phyloP scores from a whole-genome alignment of 495 filamentous ascomycete species.

The Penicillium coffeae region DNA sequence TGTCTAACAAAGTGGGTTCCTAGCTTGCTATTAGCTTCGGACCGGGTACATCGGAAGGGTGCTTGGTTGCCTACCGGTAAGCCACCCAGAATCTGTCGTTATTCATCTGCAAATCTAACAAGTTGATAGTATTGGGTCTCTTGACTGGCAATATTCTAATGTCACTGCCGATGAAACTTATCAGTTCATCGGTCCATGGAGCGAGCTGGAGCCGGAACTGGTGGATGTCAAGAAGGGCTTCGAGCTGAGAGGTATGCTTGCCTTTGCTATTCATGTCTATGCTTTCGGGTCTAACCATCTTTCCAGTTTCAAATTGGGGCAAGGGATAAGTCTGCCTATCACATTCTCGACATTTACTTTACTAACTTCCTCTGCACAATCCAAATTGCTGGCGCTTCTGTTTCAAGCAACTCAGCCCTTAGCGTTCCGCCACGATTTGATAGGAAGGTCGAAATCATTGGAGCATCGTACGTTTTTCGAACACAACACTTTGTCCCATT shows the following conservation, averaged over 20 bases:
- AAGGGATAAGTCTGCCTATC: conserved; percentile 44
- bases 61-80: conserved; percentile 55
- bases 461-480: conserved; percentile 54
- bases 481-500: too few species aligned
- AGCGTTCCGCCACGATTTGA: conserved; percentile 47
- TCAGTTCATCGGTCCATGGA: conserved; percentile 47
- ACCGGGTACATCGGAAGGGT: conserved; percentile 49
- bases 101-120: neutral
- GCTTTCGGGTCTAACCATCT: neutral
- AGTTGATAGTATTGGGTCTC: conserved; percentile 47
- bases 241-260: conserved; percentile 35
- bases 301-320: conserved; percentile 62
- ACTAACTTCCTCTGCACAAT: conserved; percentile 30
- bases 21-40: conserved; percentile 59
- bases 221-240: conserved; percentile 20
- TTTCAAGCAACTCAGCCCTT: conserved; percentile 44
- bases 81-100: neutral
- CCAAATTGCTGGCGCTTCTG: conserved; percentile 55
- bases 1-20: conserved; percentile 2
- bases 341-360: neutral
- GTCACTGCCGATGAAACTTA: conserved; percentile 59
- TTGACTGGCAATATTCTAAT: conserved; percentile 68
- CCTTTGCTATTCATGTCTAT: neutral
- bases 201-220: conserved; percentile 15
- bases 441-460: conserved; percentile 63